A percentile compares a stretch with the other conserved stretches of the same genome.
phyloP scores from a whole-genome alignment of 176 grass and related monocot species.

The Oryza meyeriana region DNA sequence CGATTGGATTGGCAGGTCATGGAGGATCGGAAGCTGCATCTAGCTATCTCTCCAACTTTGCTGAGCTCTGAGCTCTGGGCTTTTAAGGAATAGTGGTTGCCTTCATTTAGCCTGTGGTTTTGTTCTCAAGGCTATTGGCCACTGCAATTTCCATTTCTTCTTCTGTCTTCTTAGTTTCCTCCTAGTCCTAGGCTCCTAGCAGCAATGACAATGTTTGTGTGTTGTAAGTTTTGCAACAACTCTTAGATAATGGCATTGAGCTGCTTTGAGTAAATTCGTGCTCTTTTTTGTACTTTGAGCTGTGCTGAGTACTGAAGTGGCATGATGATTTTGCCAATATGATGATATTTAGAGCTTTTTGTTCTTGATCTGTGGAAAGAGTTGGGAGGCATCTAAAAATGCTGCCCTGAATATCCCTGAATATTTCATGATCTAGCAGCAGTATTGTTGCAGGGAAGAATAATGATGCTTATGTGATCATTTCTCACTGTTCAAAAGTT shows the following conservation, averaged over 20 bases:
- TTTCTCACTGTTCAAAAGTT: not conserved
- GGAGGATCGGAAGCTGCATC: slow-evolving; percentile 21
- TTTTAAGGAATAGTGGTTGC: slow-evolving; percentile 18
- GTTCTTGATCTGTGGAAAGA: not conserved
- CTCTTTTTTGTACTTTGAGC: not conserved
- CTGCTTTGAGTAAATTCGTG: not conserved
- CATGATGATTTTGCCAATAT: not conserved
- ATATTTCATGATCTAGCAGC: not conserved
- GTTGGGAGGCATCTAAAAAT: not conserved
- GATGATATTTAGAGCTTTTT: not conserved
- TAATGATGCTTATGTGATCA: not conserved
- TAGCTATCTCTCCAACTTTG: slow-evolving; percentile 4
- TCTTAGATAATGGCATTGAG: slow-evolving; percentile 32
- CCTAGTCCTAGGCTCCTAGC: slow-evolving; percentile 26
- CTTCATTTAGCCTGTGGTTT: slow-evolving; percentile 42
- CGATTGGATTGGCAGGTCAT: slow-evolving; percentile 6
- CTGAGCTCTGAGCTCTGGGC: not conserved
- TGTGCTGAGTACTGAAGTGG: not conserved
- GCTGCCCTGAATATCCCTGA: not conserved
- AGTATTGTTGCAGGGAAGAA: not conserved
- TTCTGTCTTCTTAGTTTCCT: slow-evolving; percentile 27
- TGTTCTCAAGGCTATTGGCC: slow-evolving; percentile 32
- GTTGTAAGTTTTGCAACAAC: slow-evolving; percentile 35
- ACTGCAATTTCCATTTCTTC: slow-evolving; percentile 9
- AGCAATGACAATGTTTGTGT: slow-evolving; percentile 23